Evolutionary conservation across 768 basidiomycete species (phyloP), one percentile per base, ranked within the genome.

Genomic region (Tephrocybe sp.): DNA sequence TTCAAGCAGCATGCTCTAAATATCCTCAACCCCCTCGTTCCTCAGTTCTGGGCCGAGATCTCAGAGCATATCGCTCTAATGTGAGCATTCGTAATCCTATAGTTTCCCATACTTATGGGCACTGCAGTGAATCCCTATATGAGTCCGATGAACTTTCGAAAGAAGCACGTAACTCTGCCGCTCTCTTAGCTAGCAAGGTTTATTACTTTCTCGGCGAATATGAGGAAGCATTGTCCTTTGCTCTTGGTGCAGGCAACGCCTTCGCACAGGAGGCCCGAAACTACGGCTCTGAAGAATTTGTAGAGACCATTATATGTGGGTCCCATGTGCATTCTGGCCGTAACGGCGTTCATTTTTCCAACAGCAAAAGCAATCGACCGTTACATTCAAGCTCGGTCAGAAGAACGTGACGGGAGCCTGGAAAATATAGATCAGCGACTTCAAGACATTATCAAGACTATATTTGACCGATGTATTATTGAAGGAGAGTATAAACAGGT

Each of bases 11-110:
- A 97, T 76, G 97, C 97, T 19, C 83, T 99, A 59, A 81, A 82
- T 42, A 79, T 86, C 38, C 77, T 99, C 45, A 88, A 83, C 61
- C 72, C 80, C 13, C 80, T 97, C 38, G 92, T 98, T 6, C 83
- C 94, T 31, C 86, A 90, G 60, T 98, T 97, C 69, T 99, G 97
- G 97, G 88, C 95, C 40, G 97, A 99, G 76, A 95, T 98, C 61
- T 94, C 92, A 58, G 97, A 99, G 68, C 83, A 90, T 64, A 86
- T 97, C 60, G 80, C 88, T 27, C 72, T 84, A 51, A 93, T 98
- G 94, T 91, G 65, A 60, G 91, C 73, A 5, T 16, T 30, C 50
- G 48, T 39, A 30, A 23, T 21, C 40, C n/a, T 41, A 43, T 44
- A 33, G 45, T 60, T 50, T 42, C 52, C 18, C 7, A 49, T 52